A percentile compares a stretch with the other conserved stretches of the same genome.
Evolutionary conservation across 768 basidiomycete genomes (phyloP).

Genomic region (Tephrocybe sp.): DNA sequence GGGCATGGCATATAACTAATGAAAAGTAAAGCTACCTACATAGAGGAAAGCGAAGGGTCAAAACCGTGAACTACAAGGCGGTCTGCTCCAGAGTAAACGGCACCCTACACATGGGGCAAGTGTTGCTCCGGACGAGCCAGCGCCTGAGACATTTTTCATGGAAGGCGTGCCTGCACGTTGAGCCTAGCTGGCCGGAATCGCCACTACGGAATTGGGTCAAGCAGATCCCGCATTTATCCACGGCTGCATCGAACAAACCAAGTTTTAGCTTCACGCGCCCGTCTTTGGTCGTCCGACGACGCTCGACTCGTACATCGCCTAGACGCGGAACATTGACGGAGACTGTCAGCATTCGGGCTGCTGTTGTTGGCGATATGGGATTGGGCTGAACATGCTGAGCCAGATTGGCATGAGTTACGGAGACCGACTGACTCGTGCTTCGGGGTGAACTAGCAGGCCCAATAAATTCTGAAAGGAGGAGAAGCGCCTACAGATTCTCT

Average conservation of each 20-base stretch:
- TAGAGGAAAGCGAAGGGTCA: no score
- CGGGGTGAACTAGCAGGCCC: conserved; percentile 43
- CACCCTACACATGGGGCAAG: conserved; percentile 68
- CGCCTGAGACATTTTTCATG: conserved; percentile 63
- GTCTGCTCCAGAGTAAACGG: conserved; percentile 35
- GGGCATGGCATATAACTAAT: no score
- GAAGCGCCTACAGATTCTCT: conserved; percentile 45
- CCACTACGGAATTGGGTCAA: conserved; percentile 64
- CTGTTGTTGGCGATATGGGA: background rate
- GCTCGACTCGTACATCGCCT: conserved; percentile 54
- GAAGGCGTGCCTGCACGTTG: conserved; percentile 63
- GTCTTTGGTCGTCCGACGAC: conserved; percentile 57
- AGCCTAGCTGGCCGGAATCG: conserved; percentile 56
- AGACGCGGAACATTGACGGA: conserved; percentile 31
- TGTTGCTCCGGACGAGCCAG: conserved; percentile 60
- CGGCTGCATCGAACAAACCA: conserved; percentile 56
- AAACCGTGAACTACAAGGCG: no score
- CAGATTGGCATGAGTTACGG: conserved; percentile 12
- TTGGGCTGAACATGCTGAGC: background rate
- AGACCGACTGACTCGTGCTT: conserved; percentile 3
- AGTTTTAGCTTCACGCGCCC: conserved; percentile 75
- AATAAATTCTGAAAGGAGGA: conserved; percentile 60
- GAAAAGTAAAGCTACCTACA: no score
- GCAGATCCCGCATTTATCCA: conserved; percentile 76
- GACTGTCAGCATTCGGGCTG: background rate